A percentile compares a stretch with the other conserved stretches of the same genome.
These are phyloP conservation scores for Lasiodiplodia hormozganensis DNA, from an alignment of 2,329 filamentous ascomycete species.

Conservation along the genomic window DNA sequence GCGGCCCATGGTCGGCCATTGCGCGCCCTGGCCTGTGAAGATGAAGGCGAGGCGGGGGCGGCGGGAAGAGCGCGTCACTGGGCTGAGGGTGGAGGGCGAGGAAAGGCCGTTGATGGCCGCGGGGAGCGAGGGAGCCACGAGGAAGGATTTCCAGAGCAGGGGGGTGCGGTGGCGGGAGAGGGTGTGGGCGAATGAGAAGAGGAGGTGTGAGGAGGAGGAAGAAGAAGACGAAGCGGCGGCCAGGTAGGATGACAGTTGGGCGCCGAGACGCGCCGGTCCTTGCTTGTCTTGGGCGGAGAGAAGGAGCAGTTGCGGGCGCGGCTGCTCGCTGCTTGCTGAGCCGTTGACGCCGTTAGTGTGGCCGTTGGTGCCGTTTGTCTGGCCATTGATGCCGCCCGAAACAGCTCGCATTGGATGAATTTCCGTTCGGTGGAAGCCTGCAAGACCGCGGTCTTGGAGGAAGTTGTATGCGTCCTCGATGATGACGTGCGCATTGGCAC, in stretches of 20 bases:
- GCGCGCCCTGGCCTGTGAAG: conserved; percentile 43
- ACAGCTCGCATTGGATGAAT: neutral
- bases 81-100: neutral
- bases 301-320: neutral
- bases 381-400: neutral
- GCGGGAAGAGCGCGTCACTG: neutral
- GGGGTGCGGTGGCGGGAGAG: neutral
- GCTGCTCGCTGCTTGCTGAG: conserved; percentile 30
- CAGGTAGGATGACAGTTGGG: conserved; percentile 8
- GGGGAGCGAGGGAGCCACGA: neutral
- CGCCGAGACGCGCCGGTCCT: neutral
- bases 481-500: conserved; percentile 40
- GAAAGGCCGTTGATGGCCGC: neutral
- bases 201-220: neutral
- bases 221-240: neutral
- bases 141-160: neutral
- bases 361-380: neutral
- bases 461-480: conserved; percentile 28
- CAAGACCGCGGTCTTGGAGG: neutral
- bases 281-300: conserved; percentile 24
- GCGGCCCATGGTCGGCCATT: conserved; percentile 33
- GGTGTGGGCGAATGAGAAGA: conserved; percentile 7
- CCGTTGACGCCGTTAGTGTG: conserved; percentile 2
- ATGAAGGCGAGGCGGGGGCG: conserved; percentile 31
- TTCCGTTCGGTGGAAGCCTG: neutral